These are phyloP conservation scores for Suillus placidus DNA, from an alignment of 768 basidiomycete species.

Conservation along the genomic window DNA sequence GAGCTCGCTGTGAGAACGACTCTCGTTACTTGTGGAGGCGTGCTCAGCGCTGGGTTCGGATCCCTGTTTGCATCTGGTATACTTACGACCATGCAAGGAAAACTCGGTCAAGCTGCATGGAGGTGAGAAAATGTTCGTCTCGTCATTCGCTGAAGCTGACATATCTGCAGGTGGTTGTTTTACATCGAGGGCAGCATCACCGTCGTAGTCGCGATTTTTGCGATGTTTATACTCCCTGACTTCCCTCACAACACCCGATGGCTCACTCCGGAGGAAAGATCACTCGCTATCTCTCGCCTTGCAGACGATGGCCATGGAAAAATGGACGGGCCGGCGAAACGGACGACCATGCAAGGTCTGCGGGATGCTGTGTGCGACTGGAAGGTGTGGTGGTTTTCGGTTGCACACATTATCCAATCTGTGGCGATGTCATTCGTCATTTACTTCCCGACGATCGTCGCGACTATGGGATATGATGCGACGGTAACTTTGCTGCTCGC, in stretches of 20 bases:
- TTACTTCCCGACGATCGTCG: constrained; percentile 21
- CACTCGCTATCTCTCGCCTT: constrained; percentile 35
- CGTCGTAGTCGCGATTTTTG: constrained; percentile 35
- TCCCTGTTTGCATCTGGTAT: constrained; percentile 47
- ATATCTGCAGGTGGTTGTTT: constrained; percentile 23
- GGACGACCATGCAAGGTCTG: constrained; percentile 31
- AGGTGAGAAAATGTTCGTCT: constrained; percentile 24
- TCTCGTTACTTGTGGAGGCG: constrained; percentile 38
- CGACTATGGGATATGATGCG: constrained; percentile 38
- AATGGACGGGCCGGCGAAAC: not conserved
- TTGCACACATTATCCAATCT: constrained; percentile 14
- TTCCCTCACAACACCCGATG: constrained; percentile 38
- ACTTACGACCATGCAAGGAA: constrained; percentile 43
- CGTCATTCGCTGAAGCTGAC: not conserved
- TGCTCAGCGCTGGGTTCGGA: constrained; percentile 49
- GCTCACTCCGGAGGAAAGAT: constrained; percentile 33
- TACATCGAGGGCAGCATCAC: constrained; percentile 36
- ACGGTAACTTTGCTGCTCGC: constrained; percentile 43
- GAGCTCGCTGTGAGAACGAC: constrained; percentile 43
- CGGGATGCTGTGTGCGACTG: constrained; percentile 41
- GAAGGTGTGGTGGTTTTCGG: constrained; percentile 45
- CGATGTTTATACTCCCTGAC: constrained; percentile 39
- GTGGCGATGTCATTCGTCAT: constrained; percentile 26
- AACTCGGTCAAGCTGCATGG: constrained; percentile 43
- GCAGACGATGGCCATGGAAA: constrained; percentile 28